Percentiles rank a stretch among this genome's conserved stretches.
Evolutionary conservation across 805 yeast genomes (phyloP).

Genomic region (Barnettozyma sp.): DNA sequence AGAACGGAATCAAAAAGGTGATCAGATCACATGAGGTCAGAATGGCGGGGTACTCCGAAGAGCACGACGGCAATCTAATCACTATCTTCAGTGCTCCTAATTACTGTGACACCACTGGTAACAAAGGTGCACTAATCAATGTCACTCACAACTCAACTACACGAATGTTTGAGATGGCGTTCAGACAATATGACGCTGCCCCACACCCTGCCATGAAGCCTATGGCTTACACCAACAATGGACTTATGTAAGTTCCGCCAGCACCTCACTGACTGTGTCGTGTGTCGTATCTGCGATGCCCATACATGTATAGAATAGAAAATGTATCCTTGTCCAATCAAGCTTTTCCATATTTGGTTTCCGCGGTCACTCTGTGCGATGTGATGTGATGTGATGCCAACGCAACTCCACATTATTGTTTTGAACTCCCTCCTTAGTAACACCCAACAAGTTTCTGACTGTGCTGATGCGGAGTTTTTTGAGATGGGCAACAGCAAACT

Average conservation of each 20-base stretch:
- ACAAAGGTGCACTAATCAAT: conserved; percentile 84
- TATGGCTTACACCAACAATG: conserved; percentile 73
- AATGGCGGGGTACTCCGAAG: conserved; percentile 81
- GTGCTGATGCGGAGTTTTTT: no score
- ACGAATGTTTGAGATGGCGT: conserved; percentile 37
- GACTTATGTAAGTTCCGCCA: conserved; percentile 1
- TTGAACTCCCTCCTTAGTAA: no score
- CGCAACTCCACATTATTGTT: no score
- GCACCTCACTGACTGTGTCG: no score
- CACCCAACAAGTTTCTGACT: no score
- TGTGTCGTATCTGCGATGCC: no score
- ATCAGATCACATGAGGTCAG: conserved; percentile 95
- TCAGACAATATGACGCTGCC: conserved; percentile 67
- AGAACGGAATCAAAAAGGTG: conserved; percentile 67
- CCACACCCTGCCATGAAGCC: conserved; percentile 90
- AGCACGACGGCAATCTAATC: conserved; percentile 77
- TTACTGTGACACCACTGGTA: conserved; percentile 90
- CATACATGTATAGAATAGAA: background rate
- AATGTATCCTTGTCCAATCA: no score
- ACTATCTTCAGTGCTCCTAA: conserved; percentile 99
- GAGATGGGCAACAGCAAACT: no score
- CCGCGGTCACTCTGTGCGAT: no score
- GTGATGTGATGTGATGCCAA: no score
- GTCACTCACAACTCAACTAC: conserved; percentile 33
- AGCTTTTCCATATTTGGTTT: no score